These are phyloP conservation scores for Dendrobium chrysotoxum DNA, from an alignment of 106 monocot genomes.

Conservation along the genomic window DNA sequence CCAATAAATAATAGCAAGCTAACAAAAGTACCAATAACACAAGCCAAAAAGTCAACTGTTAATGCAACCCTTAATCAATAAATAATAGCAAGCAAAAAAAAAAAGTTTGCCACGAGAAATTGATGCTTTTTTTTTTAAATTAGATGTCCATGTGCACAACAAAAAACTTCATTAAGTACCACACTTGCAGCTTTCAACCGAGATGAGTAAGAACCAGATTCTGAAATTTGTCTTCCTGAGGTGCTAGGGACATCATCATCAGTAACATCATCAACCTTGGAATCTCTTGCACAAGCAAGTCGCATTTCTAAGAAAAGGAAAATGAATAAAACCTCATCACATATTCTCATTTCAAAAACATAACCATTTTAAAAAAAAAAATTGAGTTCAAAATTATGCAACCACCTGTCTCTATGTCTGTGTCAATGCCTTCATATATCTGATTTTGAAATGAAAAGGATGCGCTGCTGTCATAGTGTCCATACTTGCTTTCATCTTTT, in stretches of 20 bases:
- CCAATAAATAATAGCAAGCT: neutral
- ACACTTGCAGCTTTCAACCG: conserved; percentile 17
- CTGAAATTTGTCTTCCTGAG: conserved; percentile 74
- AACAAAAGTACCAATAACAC: neutral
- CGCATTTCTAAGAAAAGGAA: conserved; percentile 48
- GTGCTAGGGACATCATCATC: conserved; percentile 67
- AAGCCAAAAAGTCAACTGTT: no score
- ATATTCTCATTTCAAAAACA: neutral
- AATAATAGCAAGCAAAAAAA: neutral
- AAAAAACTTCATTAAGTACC: conserved; percentile 16
- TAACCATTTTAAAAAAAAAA: neutral
- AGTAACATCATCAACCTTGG: conserved; percentile 28
- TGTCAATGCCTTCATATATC: conserved; percentile 97
- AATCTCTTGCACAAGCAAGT: conserved; percentile 65
- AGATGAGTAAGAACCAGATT: conserved; percentile 19
- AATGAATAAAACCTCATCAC: neutral
- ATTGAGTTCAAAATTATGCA: neutral
- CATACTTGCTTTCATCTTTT: conserved; percentile 88
- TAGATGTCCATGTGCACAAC: neutral
- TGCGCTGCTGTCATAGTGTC: conserved; percentile 65
- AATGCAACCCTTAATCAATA: neutral
- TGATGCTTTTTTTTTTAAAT: neutral
- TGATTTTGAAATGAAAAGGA: conserved; percentile 70
- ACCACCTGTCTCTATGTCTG: conserved; percentile 93
- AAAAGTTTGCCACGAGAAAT: neutral